A percentile compares a stretch with the other conserved stretches of the same genome.
Evolutionary conservation across 257 asterid genomes (phyloP).

Genomic region (Nicotiana knightiana): DNA sequence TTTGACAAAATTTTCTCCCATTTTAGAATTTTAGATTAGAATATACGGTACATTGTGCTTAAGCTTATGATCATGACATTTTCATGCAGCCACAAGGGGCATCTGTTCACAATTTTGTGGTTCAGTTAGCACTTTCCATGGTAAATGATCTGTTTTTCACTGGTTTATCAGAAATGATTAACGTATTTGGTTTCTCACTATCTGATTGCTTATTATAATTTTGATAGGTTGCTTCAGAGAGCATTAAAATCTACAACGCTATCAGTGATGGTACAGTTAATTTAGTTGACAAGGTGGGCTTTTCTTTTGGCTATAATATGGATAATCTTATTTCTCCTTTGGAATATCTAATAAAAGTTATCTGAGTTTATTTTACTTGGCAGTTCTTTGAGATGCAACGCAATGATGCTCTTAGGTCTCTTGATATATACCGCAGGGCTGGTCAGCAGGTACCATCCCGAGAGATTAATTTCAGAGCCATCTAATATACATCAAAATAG

Average conservation of each 20-base stretch:
- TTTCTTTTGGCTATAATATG: conserved; percentile 12
- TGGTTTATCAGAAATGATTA: background rate
- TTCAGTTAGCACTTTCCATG: conserved; percentile 93
- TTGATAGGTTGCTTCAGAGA: conserved; percentile 83
- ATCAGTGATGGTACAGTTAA: conserved; percentile 83
- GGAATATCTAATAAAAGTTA: conserved; percentile 9
- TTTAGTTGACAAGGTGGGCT: conserved; percentile 89
- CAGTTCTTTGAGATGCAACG: conserved; percentile 99
- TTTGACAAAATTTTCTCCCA: background rate
- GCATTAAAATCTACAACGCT: conserved; percentile 82
- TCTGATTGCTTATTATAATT: conserved; percentile 16
- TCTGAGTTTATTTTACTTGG: conserved; percentile 15
- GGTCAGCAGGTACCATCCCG: conserved; percentile 67
- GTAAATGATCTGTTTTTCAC: conserved; percentile 27
- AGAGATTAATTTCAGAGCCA: background rate
- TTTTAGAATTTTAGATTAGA: background rate
- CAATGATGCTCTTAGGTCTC: conserved; percentile 79
- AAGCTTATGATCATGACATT: conserved; percentile 20
- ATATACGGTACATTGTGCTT: background rate
- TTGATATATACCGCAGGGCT: conserved; percentile 87
- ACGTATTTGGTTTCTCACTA: background rate
- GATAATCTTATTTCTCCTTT: background rate
- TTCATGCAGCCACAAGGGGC: conserved; percentile 97
- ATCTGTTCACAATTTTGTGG: conserved; percentile 69
- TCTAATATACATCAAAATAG: background rate